phyloP scores from a whole-genome alignment of 192 early-diverging fungal genomes.

The Coemansia sp. region DNA sequence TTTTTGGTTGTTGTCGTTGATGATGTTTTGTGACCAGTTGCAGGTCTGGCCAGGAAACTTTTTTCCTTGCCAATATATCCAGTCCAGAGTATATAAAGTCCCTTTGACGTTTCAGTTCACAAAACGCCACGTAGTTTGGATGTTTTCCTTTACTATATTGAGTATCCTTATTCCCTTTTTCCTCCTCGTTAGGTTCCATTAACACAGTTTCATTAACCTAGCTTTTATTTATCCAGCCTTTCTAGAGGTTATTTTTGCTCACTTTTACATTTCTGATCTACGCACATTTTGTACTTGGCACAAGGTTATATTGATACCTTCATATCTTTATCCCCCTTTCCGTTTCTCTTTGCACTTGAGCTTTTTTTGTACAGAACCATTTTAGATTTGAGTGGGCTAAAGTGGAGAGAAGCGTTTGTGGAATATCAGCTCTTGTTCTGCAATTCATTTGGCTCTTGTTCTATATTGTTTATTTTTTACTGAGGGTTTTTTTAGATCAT shows the following conservation, averaged over 20 bases:
- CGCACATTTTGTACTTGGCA: too few relatives aligned
- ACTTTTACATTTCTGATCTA: not conserved
- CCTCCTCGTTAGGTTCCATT: not conserved
- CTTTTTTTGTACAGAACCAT: too few relatives aligned
- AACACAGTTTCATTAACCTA: not conserved
- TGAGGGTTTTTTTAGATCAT: not conserved
- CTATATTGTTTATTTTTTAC: not conserved
- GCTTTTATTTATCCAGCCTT: not conserved
- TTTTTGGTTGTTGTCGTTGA: not conserved
- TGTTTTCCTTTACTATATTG: not conserved
- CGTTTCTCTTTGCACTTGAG: too few relatives aligned
- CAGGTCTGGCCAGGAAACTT: not conserved
- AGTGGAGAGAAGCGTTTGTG: too few relatives aligned
- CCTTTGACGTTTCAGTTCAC: not conserved
- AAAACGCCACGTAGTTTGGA: constrained; percentile 1
- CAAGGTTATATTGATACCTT: too few relatives aligned
- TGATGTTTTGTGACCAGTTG: not conserved
- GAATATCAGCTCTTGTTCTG: too few relatives aligned
- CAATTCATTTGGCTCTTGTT: not conserved
- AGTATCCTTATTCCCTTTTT: not conserved
- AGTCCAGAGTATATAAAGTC: constrained; percentile 3
- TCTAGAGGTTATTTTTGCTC: not conserved
- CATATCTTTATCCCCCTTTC: too few relatives aligned
- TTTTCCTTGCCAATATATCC: not conserved
- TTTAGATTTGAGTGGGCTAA: too few relatives aligned